Percentiles rank a stretch among this genome's conserved stretches.
These are phyloP conservation scores for Didymella exigua DNA, from an alignment of 2,329 filamentous ascomycete genomes.

Conservation along the genomic window DNA sequence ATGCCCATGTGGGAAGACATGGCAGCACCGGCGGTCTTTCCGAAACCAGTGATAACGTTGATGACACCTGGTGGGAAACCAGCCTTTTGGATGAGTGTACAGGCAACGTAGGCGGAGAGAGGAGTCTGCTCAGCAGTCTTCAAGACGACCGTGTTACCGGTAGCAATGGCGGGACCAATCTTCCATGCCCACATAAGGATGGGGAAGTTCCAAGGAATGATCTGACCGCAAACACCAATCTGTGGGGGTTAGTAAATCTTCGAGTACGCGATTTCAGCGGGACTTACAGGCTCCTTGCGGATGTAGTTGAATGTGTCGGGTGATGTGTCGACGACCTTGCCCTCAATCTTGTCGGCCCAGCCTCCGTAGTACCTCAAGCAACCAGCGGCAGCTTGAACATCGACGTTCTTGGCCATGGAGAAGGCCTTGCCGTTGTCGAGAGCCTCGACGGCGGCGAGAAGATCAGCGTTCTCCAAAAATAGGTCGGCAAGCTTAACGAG, in stretches of 20 bases:
- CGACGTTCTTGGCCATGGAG: conserved; percentile 71
- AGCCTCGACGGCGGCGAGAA: conserved; percentile 81
- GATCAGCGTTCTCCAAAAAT: conserved; percentile 76
- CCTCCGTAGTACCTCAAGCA: conserved; percentile 86
- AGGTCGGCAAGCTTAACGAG: conserved; percentile 80
- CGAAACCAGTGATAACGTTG: conserved; percentile 79
- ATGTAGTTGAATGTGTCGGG: conserved; percentile 85
- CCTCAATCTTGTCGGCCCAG: conserved; percentile 90
- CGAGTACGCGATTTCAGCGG: not conserved
- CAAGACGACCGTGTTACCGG: conserved; percentile 73
- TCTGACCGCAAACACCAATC: conserved; percentile 82
- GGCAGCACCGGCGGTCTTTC: conserved; percentile 77
- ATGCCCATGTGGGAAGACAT: conserved; percentile 78
- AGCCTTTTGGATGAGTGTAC: conserved; percentile 71
- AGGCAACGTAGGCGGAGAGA: conserved; percentile 69
- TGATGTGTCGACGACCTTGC: conserved; percentile 82
- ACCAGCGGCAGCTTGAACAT: conserved; percentile 70
- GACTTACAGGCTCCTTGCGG: conserved; percentile 70
- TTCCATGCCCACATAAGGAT: conserved; percentile 85
- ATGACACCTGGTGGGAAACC: conserved; percentile 79
- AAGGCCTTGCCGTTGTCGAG: conserved; percentile 88
- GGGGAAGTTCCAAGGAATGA: conserved; percentile 90
- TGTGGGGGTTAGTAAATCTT: conserved; percentile 38
- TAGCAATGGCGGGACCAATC: conserved; percentile 74
- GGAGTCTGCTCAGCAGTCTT: conserved; percentile 81